phyloP scores from a whole-genome alignment of 257 asterid species.

The Solanum paucissectum region DNA sequence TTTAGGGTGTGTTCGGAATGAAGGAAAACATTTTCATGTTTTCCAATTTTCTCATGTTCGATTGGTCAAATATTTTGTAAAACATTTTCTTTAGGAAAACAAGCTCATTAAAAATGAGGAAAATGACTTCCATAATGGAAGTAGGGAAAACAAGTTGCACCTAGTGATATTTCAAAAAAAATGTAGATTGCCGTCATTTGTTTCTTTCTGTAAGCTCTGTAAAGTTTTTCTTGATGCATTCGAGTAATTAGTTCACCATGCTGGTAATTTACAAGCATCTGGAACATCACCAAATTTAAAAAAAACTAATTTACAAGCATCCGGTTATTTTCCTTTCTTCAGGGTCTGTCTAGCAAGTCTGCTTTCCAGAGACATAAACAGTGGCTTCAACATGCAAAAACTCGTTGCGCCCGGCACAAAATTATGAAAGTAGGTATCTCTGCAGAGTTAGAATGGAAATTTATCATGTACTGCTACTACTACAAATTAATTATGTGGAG shows the following conservation, averaged over 20 bases:
- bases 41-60: neutral
- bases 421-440: slow-evolving; percentile 67
- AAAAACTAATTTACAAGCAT: neutral
- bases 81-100: neutral
- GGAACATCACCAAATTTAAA: neutral
- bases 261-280: neutral
- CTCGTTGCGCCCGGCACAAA: slow-evolving; percentile 93
- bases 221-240: neutral
- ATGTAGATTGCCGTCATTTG: neutral
- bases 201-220: neutral
- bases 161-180: neutral
- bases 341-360: slow-evolving; percentile 88
- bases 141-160: neutral
- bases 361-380: slow-evolving; percentile 90
- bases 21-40: neutral
- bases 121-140: neutral
- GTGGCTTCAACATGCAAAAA: slow-evolving; percentile 91
- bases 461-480: neutral
- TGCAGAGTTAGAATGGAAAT: neutral
- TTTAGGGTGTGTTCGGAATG: neutral
- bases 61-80: neutral
- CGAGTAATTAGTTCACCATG: neutral
- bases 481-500: neutral
- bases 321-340: neutral
- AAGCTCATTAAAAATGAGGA: neutral